Conservation (phyloP, 169 alveolate genomes). For the Eimeria tenella region DNA sequence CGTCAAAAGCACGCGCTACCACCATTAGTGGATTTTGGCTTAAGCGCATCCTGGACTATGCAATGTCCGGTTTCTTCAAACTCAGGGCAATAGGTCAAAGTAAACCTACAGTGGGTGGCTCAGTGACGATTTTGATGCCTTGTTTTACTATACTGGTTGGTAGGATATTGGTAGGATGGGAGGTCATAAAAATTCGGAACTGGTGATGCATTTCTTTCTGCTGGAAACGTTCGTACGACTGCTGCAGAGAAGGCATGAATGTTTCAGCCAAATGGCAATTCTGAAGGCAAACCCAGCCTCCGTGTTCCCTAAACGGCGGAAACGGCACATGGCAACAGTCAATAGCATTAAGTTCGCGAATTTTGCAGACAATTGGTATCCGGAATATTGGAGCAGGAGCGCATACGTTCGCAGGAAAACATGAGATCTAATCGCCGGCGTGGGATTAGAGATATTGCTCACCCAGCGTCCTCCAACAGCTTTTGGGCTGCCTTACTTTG, state of each 20-base stretch:
- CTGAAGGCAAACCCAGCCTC: slow-evolving; percentile 90
- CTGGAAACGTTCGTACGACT: slow-evolving; percentile 91
- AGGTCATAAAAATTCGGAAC: slow-evolving; percentile 95
- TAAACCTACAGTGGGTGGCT: slow-evolving; percentile 96
- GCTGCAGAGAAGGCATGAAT: slow-evolving; percentile 96
- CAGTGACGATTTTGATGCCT: slow-evolving; percentile 95
- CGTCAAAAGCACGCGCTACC: not conserved
- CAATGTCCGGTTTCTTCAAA: not conserved
- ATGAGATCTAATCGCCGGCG: not conserved
- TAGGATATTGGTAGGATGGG: slow-evolving; percentile 94
- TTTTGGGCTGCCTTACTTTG: slow-evolving; percentile 94
- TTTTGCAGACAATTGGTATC: too few relatives aligned
- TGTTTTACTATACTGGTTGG: slow-evolving; percentile 95
- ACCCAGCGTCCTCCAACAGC: slow-evolving; percentile 89
- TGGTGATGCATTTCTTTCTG: slow-evolving; percentile 91
- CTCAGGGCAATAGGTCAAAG: slow-evolving; percentile 63
- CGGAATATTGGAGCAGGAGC: too few relatives aligned
- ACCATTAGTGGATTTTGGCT: not conserved
- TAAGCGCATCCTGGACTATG: not conserved
- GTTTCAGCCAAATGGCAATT: slow-evolving; percentile 96
- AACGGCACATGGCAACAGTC: not conserved
- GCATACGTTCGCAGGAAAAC: too few relatives aligned
- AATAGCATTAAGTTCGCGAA: not conserved
- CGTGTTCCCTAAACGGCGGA: slow-evolving; percentile 65
- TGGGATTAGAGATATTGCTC: slow-evolving; percentile 41